phyloP scores from a whole-genome alignment of 768 basidiomycete genomes.

The Ramaria sp. region DNA sequence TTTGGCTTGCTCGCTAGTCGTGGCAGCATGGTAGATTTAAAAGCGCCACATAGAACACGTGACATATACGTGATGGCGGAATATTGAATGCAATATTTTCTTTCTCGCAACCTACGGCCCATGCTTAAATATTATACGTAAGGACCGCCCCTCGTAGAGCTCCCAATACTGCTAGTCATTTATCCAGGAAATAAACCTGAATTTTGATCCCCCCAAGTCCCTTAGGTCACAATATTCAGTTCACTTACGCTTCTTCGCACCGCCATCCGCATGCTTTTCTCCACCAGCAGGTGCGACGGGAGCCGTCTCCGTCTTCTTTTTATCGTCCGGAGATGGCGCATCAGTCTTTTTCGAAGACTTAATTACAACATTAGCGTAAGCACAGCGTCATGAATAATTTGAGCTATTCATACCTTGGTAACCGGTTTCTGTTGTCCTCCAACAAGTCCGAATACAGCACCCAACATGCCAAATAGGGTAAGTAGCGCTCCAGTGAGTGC shows the following conservation, averaged over 20 bases:
- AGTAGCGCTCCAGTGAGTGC: slow-evolving; percentile 64
- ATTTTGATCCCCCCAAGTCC: not conserved
- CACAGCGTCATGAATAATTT: not conserved
- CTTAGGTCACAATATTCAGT: slow-evolving; percentile 3
- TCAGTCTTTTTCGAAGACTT: slow-evolving; percentile 75
- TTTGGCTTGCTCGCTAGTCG: not conserved
- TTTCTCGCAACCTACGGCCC: not conserved
- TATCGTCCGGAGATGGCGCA: slow-evolving; percentile 48
- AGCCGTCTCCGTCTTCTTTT: slow-evolving; percentile 42
- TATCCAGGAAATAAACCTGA: not conserved
- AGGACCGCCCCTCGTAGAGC: not conserved
- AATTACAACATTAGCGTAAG: not conserved
- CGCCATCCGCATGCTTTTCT: slow-evolving; percentile 59
- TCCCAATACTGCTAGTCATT: not conserved
- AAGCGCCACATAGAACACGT: too few relatives aligned
- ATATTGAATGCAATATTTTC: not conserved
- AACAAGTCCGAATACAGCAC: slow-evolving; percentile 67
- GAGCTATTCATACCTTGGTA: slow-evolving; percentile 42
- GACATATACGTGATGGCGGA: not conserved
- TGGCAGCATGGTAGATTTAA: not conserved
- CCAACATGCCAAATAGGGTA: slow-evolving; percentile 79
- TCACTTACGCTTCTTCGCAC: slow-evolving; percentile 69
- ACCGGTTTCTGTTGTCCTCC: slow-evolving; percentile 57
- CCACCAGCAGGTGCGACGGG: slow-evolving; percentile 66
- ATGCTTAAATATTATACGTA: not conserved